Evolutionary conservation across 345 rosid genomes (phyloP), one percentile per base, ranked within the genome.

Genomic region (Eucalyptus cloeziana): DNA sequence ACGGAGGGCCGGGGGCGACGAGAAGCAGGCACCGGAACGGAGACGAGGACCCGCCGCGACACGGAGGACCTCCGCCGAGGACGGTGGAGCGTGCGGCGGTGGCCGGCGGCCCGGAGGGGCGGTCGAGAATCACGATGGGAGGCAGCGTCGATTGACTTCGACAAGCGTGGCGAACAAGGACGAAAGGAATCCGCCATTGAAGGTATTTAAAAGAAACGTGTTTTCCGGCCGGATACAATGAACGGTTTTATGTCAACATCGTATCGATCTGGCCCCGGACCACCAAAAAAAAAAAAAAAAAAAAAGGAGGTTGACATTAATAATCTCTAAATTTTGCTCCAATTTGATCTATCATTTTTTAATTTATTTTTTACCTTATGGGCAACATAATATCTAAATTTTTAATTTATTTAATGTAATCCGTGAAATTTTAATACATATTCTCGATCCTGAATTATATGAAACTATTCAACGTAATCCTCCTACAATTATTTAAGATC

Each of bases 381-480:
- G 1, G 58, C 58, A 7, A 52, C 21, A 2, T 19, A 7, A 2
- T 19, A 52, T 19, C 10, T 52, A 7, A 19, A 19, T 7, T 52
- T 52, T 52, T 0, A 7, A 52, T 52, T 52, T 52, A 2, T 0
- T 0, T 19, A 19, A 52, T 19, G 0, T 52, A 19, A 52, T 52
- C 4, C 10, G 5, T 52, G 0, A 52, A 52, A 52, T 52, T 52
- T 52, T 21, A 21, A 1, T 7, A 52, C 24, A 7, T 52, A 52
- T 19, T 52, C 24, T 7, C 58, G 3, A 0, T 3, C 1, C 58
- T 52, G 0, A 21, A 21, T 0, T 21, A 52, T 52, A 52, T 52
- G 24, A 52, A 52, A 19, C 0, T 52, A 52, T 52, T 52, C 0
- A 21, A 52, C 25, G 0, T 21, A 52, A 52, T 21, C 10, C 25